Evolutionary conservation across 495 filamentous ascomycete genomes (phyloP).

Genomic region (Annulohypoxylon maeteangense): DNA sequence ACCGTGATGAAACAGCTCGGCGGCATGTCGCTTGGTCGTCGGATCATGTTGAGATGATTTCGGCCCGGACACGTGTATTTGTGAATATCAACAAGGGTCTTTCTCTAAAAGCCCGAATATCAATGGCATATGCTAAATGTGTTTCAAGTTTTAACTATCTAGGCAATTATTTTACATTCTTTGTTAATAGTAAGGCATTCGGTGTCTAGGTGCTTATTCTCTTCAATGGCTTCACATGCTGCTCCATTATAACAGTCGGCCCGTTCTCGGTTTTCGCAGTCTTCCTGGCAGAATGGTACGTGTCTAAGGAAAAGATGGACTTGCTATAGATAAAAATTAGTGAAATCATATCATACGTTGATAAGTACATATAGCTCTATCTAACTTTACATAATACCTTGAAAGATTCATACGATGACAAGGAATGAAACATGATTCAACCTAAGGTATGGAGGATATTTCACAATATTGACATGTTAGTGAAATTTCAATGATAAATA

Average conservation of each 20-base stretch:
- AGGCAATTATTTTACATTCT: not conserved
- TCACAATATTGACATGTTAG: too few species aligned
- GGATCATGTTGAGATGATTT: not conserved
- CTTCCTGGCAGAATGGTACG: not conserved
- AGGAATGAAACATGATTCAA: too few species aligned
- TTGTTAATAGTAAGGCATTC: not conserved
- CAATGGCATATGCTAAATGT: not conserved
- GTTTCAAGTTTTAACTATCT: not conserved
- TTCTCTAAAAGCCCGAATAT: not conserved
- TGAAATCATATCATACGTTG: not conserved
- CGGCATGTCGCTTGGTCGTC: conserved; percentile 1
- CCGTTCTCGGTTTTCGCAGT: not conserved
- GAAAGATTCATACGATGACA: too few species aligned
- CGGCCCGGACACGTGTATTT: not conserved
- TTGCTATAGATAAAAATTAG: not conserved
- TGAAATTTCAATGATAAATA: too few species aligned
- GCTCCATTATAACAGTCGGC: not conserved
- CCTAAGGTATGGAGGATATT: too few species aligned
- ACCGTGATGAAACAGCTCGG: not conserved
- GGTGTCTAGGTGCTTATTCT: not conserved
- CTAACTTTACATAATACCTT: not conserved
- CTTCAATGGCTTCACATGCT: not conserved
- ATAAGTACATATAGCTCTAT: not conserved
- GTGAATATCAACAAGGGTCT: not conserved
- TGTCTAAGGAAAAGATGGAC: not conserved